These are phyloP conservation scores for Plasmodium falciparum DNA, from an alignment of 169 alveolate species.

Conservation along the genomic window DNA sequence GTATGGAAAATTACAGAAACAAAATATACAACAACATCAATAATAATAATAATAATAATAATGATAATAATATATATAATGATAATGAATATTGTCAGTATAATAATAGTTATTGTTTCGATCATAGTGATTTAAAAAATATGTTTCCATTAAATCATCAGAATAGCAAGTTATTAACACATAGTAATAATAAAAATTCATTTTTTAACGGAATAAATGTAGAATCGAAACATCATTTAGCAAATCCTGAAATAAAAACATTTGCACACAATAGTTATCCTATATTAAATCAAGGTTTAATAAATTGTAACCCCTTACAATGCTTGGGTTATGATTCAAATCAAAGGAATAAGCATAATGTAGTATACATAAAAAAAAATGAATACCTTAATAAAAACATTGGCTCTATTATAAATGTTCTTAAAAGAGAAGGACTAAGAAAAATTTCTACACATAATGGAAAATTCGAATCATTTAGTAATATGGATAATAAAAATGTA, in stretches of 20 bases:
- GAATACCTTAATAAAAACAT: conserved; percentile 15
- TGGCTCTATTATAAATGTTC: neutral
- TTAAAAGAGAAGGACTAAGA: conserved; percentile 29
- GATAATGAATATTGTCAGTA: neutral
- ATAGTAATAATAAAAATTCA: neutral
- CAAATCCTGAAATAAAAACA: neutral
- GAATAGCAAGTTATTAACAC: no score
- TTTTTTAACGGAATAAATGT: no score
- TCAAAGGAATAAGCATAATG: conserved; percentile 1
- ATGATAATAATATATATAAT: neutral
- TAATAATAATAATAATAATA: neutral
- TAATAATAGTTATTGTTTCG: neutral
- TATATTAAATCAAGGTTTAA: conserved; percentile 3
- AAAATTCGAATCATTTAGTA: no score
- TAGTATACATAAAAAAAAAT: neutral
- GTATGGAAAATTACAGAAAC: neutral
- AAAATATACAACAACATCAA: neutral
- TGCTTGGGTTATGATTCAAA: conserved; percentile 1
- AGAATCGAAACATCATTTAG: no score
- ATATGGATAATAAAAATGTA: no score
- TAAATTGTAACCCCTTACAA: conserved; percentile 17
- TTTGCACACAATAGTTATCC: conserved; percentile 12
- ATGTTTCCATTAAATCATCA: neutral
- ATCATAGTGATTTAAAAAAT: neutral
- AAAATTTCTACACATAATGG: conserved; percentile 6